A percentile compares a stretch with the other conserved stretches of the same genome.
Evolutionary conservation across 2,329 filamentous ascomycete species (phyloP).

Genomic region (Hypoxylon sp.): DNA sequence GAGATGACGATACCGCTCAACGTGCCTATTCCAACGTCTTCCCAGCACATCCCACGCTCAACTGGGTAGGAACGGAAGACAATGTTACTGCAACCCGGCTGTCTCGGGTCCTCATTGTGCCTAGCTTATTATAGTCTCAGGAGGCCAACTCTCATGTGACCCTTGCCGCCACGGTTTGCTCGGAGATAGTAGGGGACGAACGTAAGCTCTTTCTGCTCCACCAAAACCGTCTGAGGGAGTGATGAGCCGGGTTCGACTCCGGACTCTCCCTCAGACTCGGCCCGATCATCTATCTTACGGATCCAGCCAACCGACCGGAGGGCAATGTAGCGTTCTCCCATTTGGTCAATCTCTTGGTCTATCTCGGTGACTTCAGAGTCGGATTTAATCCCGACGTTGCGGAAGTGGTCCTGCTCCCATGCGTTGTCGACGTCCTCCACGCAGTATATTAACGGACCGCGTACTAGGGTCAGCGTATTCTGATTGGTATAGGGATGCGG

Average conservation of each 20-base stretch:
- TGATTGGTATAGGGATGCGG: slow-evolving; percentile 72
- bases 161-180: slow-evolving; percentile 68
- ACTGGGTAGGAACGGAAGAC: slow-evolving; percentile 34
- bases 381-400: slow-evolving; percentile 55
- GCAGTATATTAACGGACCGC: slow-evolving; percentile 73
- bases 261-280: slow-evolving; percentile 29
- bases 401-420: slow-evolving; percentile 71
- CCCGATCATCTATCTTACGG: slow-evolving; percentile 46
- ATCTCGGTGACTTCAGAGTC: slow-evolving; percentile 45
- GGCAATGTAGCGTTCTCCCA: slow-evolving; percentile 50
- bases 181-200: slow-evolving; percentile 71
- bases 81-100: slow-evolving; percentile 34
- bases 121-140: slow-evolving; percentile 42
- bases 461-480: slow-evolving; percentile 66
- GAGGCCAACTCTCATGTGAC: slow-evolving; percentile 67
- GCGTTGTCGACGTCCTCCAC: slow-evolving; percentile 71
- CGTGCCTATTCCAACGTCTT: slow-evolving; percentile 40
- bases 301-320: slow-evolving; percentile 50
- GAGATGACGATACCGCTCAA: slow-evolving; percentile 35
- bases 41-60: slow-evolving; percentile 28
- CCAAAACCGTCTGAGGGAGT: slow-evolving; percentile 45
- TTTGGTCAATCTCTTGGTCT: slow-evolving; percentile 45
- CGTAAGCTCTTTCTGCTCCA: slow-evolving; percentile 55
- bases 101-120: slow-evolving; percentile 19
- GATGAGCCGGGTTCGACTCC: slow-evolving; percentile 46